Evolutionary conservation across 2,329 filamentous ascomycete species (phyloP).

Genomic region (Aspergillus caelatus): DNA sequence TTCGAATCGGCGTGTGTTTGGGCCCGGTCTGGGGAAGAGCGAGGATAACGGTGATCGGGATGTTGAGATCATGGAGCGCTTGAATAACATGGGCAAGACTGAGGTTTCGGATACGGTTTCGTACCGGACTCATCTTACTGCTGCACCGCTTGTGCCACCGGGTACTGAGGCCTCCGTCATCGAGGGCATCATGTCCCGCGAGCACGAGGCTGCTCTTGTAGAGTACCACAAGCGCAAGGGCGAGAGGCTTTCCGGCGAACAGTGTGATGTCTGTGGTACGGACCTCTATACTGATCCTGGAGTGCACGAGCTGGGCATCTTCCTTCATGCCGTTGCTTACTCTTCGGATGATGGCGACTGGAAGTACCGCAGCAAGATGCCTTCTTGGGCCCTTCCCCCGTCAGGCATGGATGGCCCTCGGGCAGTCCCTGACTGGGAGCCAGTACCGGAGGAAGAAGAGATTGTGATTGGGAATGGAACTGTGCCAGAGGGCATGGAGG

Average conservation of each 20-base stretch:
- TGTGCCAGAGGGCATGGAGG: constrained; percentile 30
- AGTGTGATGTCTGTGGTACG: constrained; percentile 80
- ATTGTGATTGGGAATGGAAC: constrained; percentile 41
- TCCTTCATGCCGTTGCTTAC: constrained; percentile 89
- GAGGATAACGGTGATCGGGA: constrained; percentile 74
- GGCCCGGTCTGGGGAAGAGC: constrained; percentile 70
- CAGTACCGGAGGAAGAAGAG: constrained; percentile 41
- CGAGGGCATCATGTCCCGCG: constrained; percentile 45
- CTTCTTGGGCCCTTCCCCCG: constrained; percentile 84
- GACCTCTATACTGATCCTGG: constrained; percentile 93
- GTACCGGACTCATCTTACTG: constrained; percentile 65
- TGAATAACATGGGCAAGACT: constrained; percentile 90
- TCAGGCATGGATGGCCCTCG: constrained; percentile 70
- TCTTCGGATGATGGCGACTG: constrained; percentile 80
- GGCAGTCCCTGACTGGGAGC: constrained; percentile 57
- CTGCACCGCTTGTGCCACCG: constrained; percentile 39
- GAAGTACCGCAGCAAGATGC: constrained; percentile 84
- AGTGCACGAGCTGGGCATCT: constrained; percentile 85
- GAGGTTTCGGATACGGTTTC: constrained; percentile 88
- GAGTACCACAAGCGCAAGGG: constrained; percentile 87
- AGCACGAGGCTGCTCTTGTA: constrained; percentile 81
- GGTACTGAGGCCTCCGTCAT: constrained; percentile 41
- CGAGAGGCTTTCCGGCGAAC: constrained; percentile 86
- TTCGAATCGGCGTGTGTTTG: constrained; percentile 91
- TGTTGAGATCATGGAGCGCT: constrained; percentile 82